Base-by-base conservation (phyloP, 2,329 filamentous ascomycete genomes). In the Aspergillus pseudoviridinutans region DNA sequence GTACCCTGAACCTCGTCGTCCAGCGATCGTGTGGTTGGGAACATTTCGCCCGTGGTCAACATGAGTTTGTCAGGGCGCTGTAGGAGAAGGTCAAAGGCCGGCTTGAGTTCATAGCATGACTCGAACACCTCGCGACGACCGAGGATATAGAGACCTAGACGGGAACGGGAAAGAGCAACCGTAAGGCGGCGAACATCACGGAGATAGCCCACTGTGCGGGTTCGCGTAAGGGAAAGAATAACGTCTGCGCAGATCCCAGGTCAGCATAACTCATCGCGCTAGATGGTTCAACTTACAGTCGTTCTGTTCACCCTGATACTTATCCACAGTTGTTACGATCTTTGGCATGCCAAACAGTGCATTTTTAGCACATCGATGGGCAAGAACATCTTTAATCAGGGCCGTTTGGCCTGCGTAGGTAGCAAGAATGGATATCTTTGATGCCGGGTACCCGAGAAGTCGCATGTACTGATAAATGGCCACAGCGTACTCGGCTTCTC, bases 231-330 rank as follows among this genome's bases (percentile, higher is more conserved):
- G 4, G 92, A 97, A 56, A 99, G 84, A 66, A 99, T 96, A 65
- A 99, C 86, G 69, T 97, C 91, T 94, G 57, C 12, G 47, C 35
- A n/a, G 12, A 24, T n/a, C 12, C 54, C 41, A 56, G 41, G 42
- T 69, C 55, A 70, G 62, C 51, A 57, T 10, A 29, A 5, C 10
- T 49, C n/a, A 44, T 27, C 14, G 32, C 20, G n/a, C n/a, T 44
- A 35, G 55, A 57, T n/a, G 32, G 28, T 49, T 25, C 24, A 25
- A 85, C 89, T 82, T 82, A 94, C 91, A 97, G 70, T 99, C 94
- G 75, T 99, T 99, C 76, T 99, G 94, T 80, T 99, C 94, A 72
- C 94, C 95, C 78, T 99, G 94, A 70, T 97, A 99, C 74, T 96
- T 97, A 78, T 99, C 94, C 61, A 99, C 93, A 4, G 95, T 99